Evolutionary conservation across 164 flowering plant genomes (phyloP).

Genomic region (Vitis riparia): DNA sequence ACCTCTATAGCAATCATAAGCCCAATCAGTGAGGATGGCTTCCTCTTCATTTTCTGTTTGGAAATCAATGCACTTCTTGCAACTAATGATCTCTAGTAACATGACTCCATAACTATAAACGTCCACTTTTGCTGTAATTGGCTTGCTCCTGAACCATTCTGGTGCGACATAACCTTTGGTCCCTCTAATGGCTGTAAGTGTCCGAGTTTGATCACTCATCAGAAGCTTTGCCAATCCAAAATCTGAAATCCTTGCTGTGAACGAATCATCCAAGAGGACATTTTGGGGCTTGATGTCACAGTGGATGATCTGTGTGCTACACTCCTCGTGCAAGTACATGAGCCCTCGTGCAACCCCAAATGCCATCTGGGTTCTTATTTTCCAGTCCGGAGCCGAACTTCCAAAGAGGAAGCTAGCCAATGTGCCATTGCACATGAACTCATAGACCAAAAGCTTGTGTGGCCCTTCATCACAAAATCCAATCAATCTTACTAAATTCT

Average conservation of each 20-base stretch:
- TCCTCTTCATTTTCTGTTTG: neutral
- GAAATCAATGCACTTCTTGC: no score
- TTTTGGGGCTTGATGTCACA: conserved; percentile 2
- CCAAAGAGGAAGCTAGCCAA: conserved; percentile 11
- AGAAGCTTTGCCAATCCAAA: conserved; percentile 15
- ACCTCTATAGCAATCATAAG: conserved; percentile 17
- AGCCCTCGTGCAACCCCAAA: conserved; percentile 13
- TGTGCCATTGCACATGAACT: conserved; percentile 16
- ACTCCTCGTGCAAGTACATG: conserved; percentile 20
- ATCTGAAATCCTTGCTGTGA: conserved; percentile 12
- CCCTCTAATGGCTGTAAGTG: no score
- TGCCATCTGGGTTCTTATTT: conserved; percentile 4
- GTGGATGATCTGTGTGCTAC: conserved; percentile 17
- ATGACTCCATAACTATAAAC: no score
- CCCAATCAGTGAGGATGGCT: conserved; percentile 15
- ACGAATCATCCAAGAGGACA: conserved; percentile 15
- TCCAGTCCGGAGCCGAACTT: conserved; percentile 4
- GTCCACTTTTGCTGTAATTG: no score
- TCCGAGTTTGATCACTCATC: no score
- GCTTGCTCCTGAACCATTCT: no score
- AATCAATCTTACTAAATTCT: conserved; percentile 13
- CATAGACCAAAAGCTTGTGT: conserved; percentile 14
- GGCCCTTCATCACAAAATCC: conserved; percentile 15
- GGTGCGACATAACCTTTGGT: no score
- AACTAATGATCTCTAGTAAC: no score